phyloP scores from a whole-genome alignment of 2,329 filamentous ascomycete species.

The Colletotrichum incanum region DNA sequence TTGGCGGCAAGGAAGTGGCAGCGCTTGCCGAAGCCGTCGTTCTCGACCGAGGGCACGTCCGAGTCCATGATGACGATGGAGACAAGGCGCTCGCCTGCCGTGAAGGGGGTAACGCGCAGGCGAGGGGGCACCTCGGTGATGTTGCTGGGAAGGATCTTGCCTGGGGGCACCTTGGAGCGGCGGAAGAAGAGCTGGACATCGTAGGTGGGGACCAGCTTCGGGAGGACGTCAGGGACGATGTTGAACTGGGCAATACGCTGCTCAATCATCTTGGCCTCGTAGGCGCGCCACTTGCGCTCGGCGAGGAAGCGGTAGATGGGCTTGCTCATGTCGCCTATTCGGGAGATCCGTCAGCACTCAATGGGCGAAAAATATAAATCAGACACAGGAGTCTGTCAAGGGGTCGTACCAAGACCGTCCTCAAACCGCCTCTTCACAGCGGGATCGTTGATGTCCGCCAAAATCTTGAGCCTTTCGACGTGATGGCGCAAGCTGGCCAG shows the following conservation, averaged over 20 bases:
- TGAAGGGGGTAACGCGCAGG: conserved; percentile 88
- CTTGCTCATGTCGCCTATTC: conserved; percentile 90
- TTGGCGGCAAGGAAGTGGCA: conserved; percentile 89
- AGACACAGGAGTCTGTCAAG: conserved; percentile 9
- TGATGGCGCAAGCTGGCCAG: conserved; percentile 80
- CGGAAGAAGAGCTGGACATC: conserved; percentile 89
- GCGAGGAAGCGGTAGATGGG: conserved; percentile 95
- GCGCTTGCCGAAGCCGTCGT: conserved; percentile 83
- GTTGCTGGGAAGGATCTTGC: conserved; percentile 82
- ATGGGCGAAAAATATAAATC: conserved; percentile 1
- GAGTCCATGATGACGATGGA: conserved; percentile 90
- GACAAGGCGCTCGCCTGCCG: conserved; percentile 84
- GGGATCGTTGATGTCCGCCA: conserved; percentile 96
- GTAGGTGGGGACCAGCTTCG: conserved; percentile 81
- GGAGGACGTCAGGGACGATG: conserved; percentile 90
- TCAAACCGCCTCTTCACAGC: conserved; percentile 94
- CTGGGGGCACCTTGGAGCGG: conserved; percentile 78
- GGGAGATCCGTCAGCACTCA: conserved; percentile 12
- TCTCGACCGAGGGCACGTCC: conserved; percentile 86
- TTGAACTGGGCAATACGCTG: conserved; percentile 91
- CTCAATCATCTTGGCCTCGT: conserved; percentile 83
- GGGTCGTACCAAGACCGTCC: conserved; percentile 83
- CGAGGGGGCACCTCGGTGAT: conserved; percentile 82
- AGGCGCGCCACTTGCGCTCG: conserved; percentile 88
- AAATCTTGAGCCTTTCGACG: conserved; percentile 86